Evolutionary conservation across 164 flowering plant genomes (phyloP).

Genomic region (Sedum album): DNA sequence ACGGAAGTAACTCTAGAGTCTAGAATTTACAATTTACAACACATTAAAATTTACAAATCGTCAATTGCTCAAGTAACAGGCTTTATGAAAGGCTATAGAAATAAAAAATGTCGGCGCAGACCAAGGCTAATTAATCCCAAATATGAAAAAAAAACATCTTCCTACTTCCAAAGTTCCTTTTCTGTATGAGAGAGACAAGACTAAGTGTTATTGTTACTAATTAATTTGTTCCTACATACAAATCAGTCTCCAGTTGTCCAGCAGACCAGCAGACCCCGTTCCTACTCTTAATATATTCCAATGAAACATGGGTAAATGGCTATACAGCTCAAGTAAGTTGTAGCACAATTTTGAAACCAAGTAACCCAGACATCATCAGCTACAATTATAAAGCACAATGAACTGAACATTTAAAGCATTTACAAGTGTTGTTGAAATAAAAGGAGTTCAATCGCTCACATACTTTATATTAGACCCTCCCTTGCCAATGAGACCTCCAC

Average conservation of each 20-base stretch:
- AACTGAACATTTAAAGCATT: neutral
- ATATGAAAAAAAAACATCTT: neutral
- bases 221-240: neutral
- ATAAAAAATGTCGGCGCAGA: neutral
- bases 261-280: neutral
- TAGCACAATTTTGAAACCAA: neutral
- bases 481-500: constrained; percentile 97
- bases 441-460: constrained; percentile 5
- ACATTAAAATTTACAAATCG: too few relatives aligned
- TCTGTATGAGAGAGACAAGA: too few relatives aligned
- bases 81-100: neutral
- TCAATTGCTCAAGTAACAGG: neutral
- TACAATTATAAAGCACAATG: neutral
- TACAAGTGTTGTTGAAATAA: neutral
- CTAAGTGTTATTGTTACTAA: neutral
- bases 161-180: neutral
- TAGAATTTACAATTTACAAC: neutral
- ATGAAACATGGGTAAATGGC: neutral
- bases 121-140: neutral
- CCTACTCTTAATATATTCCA: neutral
- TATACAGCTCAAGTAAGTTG: neutral
- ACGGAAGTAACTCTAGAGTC: neutral
- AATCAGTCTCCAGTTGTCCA: neutral
- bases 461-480: constrained; percentile 96
- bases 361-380: neutral